Conservation (phyloP, 192 early-diverging fungal species). For the Linnemannia schmuckeri region DNA sequence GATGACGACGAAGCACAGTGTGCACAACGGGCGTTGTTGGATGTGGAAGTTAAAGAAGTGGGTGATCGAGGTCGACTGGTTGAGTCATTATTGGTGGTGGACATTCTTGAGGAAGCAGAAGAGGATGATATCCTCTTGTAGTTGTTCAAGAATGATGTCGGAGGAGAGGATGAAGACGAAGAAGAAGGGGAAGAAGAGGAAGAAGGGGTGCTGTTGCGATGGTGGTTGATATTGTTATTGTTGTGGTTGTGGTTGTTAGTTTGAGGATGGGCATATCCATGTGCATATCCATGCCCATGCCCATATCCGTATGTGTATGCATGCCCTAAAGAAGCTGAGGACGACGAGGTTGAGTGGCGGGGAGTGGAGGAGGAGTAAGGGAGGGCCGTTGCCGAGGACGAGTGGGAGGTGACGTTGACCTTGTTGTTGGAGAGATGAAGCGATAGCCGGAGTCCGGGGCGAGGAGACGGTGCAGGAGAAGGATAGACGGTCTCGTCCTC, state of each 20-base stretch:
- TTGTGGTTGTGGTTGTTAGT: not conserved
- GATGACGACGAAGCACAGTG: not conserved
- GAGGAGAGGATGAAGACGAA: not conserved
- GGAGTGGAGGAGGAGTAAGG: not conserved
- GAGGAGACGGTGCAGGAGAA: slow-evolving; percentile 46
- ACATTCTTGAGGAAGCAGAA: not conserved
- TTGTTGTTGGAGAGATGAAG: slow-evolving; percentile 39
- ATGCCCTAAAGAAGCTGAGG: not conserved
- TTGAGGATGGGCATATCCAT: not conserved
- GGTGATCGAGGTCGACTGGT: not conserved
- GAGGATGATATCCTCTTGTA: not conserved
- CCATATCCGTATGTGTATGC: not conserved
- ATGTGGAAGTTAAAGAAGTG: not conserved
- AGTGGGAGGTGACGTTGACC: slow-evolving; percentile 34
- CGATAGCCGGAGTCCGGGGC: slow-evolving; percentile 51
- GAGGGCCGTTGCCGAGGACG: not conserved
- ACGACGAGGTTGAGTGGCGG: not conserved
- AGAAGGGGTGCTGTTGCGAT: not conserved
- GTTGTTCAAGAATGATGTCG: not conserved
- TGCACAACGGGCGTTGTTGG: not conserved
- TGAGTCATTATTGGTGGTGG: not conserved
- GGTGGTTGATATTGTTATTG: not conserved
- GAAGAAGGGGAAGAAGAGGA: slow-evolving; percentile 8
- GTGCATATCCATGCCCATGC: not conserved
- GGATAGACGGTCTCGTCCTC: slow-evolving; percentile 28